Percentiles rank a stretch among this genome's conserved stretches.
Evolutionary conservation across 1,284 basidiomycete species (phyloP).

Genomic region (Malassezia psittaci): DNA sequence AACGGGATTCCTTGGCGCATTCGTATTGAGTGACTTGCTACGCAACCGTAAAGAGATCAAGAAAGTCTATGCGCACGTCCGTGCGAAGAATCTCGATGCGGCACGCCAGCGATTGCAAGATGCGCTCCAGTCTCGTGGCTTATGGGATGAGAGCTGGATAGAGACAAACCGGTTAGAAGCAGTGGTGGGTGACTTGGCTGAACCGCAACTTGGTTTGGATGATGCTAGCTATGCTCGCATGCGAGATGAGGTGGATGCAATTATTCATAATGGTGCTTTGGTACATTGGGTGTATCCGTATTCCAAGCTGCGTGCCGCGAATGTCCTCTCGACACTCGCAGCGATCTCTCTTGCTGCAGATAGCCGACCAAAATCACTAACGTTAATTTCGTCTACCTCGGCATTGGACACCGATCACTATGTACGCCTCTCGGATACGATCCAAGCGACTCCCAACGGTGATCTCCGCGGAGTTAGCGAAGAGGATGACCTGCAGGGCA

Average conservation of each 20-base stretch:
- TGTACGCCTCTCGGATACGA: conserved; percentile 66
- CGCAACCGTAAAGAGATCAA: conserved; percentile 55
- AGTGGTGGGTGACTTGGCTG: conserved; percentile 75
- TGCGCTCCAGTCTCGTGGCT: conserved; percentile 69
- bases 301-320: conserved; percentile 77
- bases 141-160: conserved; percentile 88
- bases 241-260: conserved; percentile 65
- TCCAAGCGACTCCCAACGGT: conserved; percentile 13
- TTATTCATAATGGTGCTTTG: conserved; percentile 91
- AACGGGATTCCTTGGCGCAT: conserved; percentile 92
- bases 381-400: conserved; percentile 89
- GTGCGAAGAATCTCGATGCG: conserved; percentile 59
- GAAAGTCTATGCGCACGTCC: conserved; percentile 84
- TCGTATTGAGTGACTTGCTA: conserved; percentile 75
- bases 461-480: conserved; percentile 63
- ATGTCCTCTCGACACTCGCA: conserved; percentile 79
- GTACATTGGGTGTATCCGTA: conserved; percentile 99
- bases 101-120: conserved; percentile 66
- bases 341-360: conserved; percentile 67
- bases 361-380: conserved; percentile 62
- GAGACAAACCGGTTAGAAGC: conserved; percentile 62
- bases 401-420: conserved; percentile 86
- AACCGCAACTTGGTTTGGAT: conserved; percentile 65
- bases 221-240: conserved; percentile 61
- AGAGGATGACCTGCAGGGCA: conserved; percentile 80